Evolutionary conservation across 2,329 filamentous ascomycete genomes (phyloP), one percentile per base, ranked within the genome.

Genomic region (Diaporthe humulicola): DNA sequence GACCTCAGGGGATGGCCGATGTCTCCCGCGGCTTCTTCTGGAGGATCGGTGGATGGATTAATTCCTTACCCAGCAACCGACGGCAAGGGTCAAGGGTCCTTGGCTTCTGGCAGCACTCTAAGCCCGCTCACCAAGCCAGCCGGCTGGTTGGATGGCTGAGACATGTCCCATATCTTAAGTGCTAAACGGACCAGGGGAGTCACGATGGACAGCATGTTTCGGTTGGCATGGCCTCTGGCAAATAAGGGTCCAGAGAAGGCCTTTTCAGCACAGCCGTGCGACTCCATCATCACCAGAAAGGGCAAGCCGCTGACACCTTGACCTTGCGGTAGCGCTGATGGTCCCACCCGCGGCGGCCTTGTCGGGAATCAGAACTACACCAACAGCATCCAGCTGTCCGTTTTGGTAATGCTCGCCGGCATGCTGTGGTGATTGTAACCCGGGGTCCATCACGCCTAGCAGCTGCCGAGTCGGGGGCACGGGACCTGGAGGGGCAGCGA

Each of bases 11-110:
- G 48, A 38, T 36, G 45, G 52, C 61, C 61, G 30, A 25, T 25
- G 8, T 50, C 40, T 66, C 42, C 60, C 33, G 38, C 42, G 22
- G 42, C 22, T 38, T 33, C 22, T 38, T n/a, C n/a, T 25, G 64
- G 45, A 67, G 45, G 64, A 69, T 69, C 48, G 48, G 64, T 52
- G 22, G 45, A 52, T 67, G 64, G 64, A 33, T 52, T 67, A 40
- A 69, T 69, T 69, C 64, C 64, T 69, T 54, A 40, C 64, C 48
- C 64, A 69, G 64, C 64, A 69, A 54, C 64, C 64, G 33, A 54
- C 30, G 64, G 64, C 64, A 54, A 40, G 64, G 64, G 64, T 69
- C 64, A 38, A 54, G 64, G 64, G 64, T 69, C 40, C 45, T 66
- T 40, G 48, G 28, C 60, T 45, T 66, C 60, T 66, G 22, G 64